Base-by-base conservation (phyloP, 352 stramenopile species). In the Phytophthora citricola region DNA sequence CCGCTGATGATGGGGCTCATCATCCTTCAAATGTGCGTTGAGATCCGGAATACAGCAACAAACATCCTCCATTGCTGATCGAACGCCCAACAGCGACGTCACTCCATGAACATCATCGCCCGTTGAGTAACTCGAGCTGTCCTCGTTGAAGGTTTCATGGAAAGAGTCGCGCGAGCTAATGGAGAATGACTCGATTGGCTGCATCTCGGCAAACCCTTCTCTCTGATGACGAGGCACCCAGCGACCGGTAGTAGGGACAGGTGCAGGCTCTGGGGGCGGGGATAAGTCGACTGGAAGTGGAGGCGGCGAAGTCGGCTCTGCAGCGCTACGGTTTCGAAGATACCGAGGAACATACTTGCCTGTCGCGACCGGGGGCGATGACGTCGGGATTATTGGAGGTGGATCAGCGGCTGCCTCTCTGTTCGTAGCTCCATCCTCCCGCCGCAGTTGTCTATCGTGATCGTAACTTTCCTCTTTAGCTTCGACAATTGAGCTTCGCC, bases 31-130 rank as follows among this genome's bases (percentile, higher is more conserved):
- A 11, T 83, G 72, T 27, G 78, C 55, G 20, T 89, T 93, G 29
- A 94, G 59, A 36, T 94, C 79, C 5, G 88, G 86, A 12, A 93
- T 83, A 58, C 85, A 93, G 63, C 82, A 91, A 60, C 85, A 93
- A 50, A 96, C 81, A 48, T 96, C 88, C 58, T 96, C 88, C 63
- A 94, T 87, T 7, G 66, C 73, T 43, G 81, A 88, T 10, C 88
- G 81, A 48, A 94, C 87, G 10, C 88, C 88, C 38, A 91, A 76
- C 24, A 96, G 69, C 44, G 86, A 94, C 26, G 88, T 96, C 29
- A 92, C 85, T 11, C 88, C 88, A 56, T 94, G 80, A 27, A 78
- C 63, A 22, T 90, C 83, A 54, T 90, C 79, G 17, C 85, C 85
- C 10, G 75, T 77, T 12, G 74, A 87, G 63, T 91, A 94, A 57